Conservation (phyloP, 495 filamentous ascomycete genomes). For the Cercophora scortea region DNA sequence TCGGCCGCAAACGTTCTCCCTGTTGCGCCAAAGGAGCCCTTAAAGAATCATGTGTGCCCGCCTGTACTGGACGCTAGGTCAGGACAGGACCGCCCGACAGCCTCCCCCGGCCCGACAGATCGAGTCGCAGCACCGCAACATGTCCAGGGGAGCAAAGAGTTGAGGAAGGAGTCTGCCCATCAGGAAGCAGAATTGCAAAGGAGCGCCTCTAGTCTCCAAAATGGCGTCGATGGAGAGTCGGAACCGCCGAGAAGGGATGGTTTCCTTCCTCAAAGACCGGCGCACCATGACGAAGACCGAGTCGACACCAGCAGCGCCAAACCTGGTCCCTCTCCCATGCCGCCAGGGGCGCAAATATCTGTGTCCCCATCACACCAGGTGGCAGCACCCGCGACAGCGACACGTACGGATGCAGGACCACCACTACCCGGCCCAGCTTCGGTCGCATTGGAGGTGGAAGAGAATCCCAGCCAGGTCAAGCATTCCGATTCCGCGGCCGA, state of each 20-base stretch:
- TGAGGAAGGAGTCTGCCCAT: background rate
- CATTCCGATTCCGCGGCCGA: background rate
- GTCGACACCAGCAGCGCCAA: too few relatives aligned
- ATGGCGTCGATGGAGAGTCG: background rate
- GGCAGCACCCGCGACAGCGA: background rate
- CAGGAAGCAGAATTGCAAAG: background rate
- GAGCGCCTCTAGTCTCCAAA: background rate
- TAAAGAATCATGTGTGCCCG: background rate
- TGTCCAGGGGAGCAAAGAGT: background rate
- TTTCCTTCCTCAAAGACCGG: background rate
- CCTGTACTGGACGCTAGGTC: background rate
- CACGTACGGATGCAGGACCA: background rate
- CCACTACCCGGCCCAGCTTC: background rate
- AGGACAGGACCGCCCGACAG: background rate
- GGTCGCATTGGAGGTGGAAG: slow-evolving; percentile 3
- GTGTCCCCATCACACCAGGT: too few relatives aligned
- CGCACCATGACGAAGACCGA: background rate
- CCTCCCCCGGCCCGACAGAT: background rate
- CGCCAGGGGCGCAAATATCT: too few relatives aligned
- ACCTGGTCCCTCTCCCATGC: too few relatives aligned
- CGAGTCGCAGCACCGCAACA: background rate
- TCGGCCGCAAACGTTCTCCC: slow-evolving; percentile 12
- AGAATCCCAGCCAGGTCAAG: background rate
- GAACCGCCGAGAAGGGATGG: background rate
- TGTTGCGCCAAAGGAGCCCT: background rate